These are phyloP conservation scores for Diversispora epigaea DNA, from an alignment of 192 early-diverging fungal genomes.

Conservation along the genomic window DNA sequence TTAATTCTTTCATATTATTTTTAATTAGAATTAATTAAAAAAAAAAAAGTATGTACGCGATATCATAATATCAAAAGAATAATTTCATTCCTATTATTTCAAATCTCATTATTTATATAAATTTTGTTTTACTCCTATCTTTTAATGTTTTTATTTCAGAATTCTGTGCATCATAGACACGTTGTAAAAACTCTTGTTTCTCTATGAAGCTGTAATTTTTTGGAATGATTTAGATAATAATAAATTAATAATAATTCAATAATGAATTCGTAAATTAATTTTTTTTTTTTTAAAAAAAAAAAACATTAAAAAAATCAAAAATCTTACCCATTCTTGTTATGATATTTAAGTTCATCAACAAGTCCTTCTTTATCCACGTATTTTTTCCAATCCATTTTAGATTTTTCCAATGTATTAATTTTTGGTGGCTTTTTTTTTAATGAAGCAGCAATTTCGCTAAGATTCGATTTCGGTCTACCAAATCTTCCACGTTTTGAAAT, in stretches of 20 bases:
- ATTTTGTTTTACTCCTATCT: no score
- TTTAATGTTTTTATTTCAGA: constrained; percentile 43
- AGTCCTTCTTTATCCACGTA: constrained; percentile 65
- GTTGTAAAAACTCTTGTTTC: constrained; percentile 66
- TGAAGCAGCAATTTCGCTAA: constrained; percentile 37
- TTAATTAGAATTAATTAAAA: no score
- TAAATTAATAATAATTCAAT: constrained; percentile 6
- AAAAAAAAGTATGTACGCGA: no score
- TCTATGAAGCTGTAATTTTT: constrained; percentile 68
- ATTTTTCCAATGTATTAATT: constrained; percentile 69
- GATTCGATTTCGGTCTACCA: constrained; percentile 35
- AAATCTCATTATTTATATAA: no score
- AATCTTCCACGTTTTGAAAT: constrained; percentile 5
- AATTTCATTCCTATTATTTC: no score
- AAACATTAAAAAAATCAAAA: background rate
- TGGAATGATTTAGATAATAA: no score
- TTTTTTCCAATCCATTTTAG: constrained; percentile 66
- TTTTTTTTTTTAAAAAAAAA: background rate
- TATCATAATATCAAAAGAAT: no score
- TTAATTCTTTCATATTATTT: no score
- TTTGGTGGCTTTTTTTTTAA: constrained; percentile 56
- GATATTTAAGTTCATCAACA: constrained; percentile 59
- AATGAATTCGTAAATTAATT: background rate
- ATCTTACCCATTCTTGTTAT: constrained; percentile 64
- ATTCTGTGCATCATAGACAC: constrained; percentile 61